Percentiles rank a stretch among this genome's conserved stretches.
These are phyloP conservation scores for Flaveria ramosissima DNA, from an alignment of 129 eudicot genomes.

Conservation along the genomic window DNA sequence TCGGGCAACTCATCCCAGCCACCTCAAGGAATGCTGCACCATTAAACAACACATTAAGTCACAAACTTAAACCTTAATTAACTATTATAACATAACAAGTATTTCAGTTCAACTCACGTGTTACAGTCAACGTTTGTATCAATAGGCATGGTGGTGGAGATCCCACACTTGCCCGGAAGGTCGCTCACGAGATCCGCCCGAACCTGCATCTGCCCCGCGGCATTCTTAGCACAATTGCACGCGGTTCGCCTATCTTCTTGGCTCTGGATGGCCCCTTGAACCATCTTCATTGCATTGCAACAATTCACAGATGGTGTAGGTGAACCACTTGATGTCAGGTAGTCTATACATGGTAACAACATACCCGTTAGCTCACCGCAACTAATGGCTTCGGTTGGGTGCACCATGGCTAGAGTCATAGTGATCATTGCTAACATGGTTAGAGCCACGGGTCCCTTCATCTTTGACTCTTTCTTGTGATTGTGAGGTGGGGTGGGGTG, in stretches of 20 bases:
- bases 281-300: conserved; percentile 44
- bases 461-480: conserved; percentile 13
- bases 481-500: background rate
- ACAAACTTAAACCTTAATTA: background rate
- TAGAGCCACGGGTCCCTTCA: conserved; percentile 44
- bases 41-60: background rate
- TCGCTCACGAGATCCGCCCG: conserved; percentile 36
- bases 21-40: conserved; percentile 35
- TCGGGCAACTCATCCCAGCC: background rate
- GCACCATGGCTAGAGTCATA: conserved; percentile 31
- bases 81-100: background rate
- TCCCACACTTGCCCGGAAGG: conserved; percentile 45
- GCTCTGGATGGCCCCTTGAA: conserved; percentile 22
- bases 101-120: conserved; percentile 20
- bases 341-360: conserved; percentile 48
- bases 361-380: conserved; percentile 35
- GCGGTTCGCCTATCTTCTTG: conserved; percentile 45
- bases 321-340: conserved; percentile 39
- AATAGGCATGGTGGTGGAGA: conserved; percentile 31
- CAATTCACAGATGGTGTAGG: conserved; percentile 39
- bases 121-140: conserved; percentile 39
- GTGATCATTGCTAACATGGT: conserved; percentile 37
- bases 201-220: conserved; percentile 36
- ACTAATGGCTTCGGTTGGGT: conserved; percentile 40
- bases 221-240: conserved; percentile 52